phyloP scores from a whole-genome alignment of 768 basidiomycete species.

The Cyathus striatus region DNA sequence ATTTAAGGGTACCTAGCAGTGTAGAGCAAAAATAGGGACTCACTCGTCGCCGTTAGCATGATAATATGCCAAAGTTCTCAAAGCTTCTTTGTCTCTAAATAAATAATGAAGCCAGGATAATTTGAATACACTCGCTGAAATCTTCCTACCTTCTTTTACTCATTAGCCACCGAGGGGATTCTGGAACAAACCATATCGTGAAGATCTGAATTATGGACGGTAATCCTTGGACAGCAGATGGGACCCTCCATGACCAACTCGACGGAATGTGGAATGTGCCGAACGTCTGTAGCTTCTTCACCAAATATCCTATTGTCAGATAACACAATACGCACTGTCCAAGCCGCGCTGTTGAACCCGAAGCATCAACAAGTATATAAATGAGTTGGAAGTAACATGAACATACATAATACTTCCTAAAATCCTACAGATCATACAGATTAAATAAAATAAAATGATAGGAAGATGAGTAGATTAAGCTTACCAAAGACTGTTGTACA shows the following conservation, averaged over 20 bases:
- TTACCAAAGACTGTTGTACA: constrained; percentile 18
- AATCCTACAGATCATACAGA: neutral
- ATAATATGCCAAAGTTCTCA: constrained; percentile 45
- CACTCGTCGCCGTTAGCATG: constrained; percentile 47
- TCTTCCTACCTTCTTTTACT: neutral
- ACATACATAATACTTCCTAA: neutral
- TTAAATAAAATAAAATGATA: neutral
- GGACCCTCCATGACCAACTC: constrained; percentile 27
- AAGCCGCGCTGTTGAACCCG: neutral
- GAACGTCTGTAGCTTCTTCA: constrained; percentile 11
- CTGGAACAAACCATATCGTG: constrained; percentile 26
- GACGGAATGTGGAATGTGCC: constrained; percentile 19
- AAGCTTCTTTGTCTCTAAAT: constrained; percentile 38
- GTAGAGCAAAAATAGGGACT: constrained; percentile 1
- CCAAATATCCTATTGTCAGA: neutral
- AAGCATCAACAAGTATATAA: neutral
- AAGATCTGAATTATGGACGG: constrained; percentile 22
- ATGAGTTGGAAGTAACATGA: neutral
- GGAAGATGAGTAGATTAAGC: neutral
- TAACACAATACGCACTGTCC: neutral
- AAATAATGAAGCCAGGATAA: neutral
- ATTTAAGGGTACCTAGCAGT: neutral
- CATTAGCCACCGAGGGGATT: constrained; percentile 33
- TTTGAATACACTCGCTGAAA: neutral
- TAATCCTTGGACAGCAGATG: constrained; percentile 21